These are phyloP conservation scores for Fonsecaea erecta DNA, from an alignment of 2,329 filamentous ascomycete species.

Conservation along the genomic window DNA sequence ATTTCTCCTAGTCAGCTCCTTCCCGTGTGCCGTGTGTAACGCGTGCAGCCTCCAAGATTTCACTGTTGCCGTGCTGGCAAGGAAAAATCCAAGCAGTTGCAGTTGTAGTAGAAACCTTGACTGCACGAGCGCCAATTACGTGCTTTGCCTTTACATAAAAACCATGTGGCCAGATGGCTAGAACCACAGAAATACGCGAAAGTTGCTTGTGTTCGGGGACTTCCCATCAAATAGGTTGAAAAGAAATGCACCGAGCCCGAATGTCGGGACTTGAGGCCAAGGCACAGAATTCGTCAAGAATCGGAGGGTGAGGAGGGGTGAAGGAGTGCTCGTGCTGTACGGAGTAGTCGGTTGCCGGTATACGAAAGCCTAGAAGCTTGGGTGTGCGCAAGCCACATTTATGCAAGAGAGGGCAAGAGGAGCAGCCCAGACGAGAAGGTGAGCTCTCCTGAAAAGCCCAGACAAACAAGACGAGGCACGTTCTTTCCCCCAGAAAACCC, in stretches of 20 bases:
- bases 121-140: background rate
- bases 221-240: background rate
- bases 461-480: slow-evolving; percentile 2
- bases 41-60: background rate
- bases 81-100: background rate
- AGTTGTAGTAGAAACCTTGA: background rate
- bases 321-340: no score
- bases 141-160: background rate
- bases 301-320: background rate
- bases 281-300: background rate
- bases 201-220: background rate
- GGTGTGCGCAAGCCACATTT: slow-evolving; percentile 4
- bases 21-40: background rate
- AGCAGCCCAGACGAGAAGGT: background rate
- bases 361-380: slow-evolving; percentile 1
- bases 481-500: background rate
- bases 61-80: background rate
- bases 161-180: background rate
- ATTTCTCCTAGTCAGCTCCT: background rate
- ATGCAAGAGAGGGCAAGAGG: background rate
- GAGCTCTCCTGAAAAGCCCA: slow-evolving; percentile 13
- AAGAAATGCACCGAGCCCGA: background rate
- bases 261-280: background rate
- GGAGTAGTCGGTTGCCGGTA: background rate
- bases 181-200: background rate